phyloP scores from a whole-genome alignment of 345 rosid genomes.

The Populus tremula region DNA sequence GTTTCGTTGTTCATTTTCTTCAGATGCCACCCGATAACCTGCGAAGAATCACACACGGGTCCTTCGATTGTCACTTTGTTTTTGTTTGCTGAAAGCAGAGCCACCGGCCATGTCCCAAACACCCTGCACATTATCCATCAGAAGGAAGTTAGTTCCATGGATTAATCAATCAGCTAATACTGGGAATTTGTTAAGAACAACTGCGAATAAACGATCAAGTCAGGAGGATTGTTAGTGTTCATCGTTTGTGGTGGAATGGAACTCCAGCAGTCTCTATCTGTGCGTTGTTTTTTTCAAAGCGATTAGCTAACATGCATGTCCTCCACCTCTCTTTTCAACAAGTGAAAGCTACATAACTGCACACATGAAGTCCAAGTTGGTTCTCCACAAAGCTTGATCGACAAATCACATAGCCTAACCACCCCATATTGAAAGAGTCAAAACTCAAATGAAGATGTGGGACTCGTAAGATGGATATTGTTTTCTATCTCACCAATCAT shows the following conservation, averaged over 20 bases:
- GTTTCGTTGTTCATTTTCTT: slow-evolving; percentile 53
- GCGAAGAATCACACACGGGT: slow-evolving; percentile 75
- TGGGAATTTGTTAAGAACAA: not conserved
- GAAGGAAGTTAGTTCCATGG: not conserved
- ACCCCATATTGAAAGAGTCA: not conserved
- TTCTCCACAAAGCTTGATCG: not conserved
- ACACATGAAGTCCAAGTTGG: not conserved
- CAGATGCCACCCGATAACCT: slow-evolving; percentile 85
- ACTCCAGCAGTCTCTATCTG: no score
- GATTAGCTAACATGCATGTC: not conserved
- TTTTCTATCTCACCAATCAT: not conserved
- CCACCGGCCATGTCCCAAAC: slow-evolving; percentile 91
- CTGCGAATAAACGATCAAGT: no score
- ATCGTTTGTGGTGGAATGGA: no score
- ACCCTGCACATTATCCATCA: slow-evolving; percentile 40
- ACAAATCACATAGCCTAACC: not conserved
- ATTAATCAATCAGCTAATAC: not conserved
- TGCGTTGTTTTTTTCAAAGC: not conserved
- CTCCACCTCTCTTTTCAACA: not conserved
- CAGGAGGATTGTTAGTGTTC: no score
- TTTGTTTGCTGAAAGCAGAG: slow-evolving; percentile 58
- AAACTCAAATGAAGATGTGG: not conserved
- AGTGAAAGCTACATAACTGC: not conserved
- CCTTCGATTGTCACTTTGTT: slow-evolving; percentile 71
- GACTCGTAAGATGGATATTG: not conserved